Evolutionary conservation across 2,329 filamentous ascomycete genomes (phyloP), one percentile per base, ranked within the genome.

Genomic region (Fusarium nodosum): DNA sequence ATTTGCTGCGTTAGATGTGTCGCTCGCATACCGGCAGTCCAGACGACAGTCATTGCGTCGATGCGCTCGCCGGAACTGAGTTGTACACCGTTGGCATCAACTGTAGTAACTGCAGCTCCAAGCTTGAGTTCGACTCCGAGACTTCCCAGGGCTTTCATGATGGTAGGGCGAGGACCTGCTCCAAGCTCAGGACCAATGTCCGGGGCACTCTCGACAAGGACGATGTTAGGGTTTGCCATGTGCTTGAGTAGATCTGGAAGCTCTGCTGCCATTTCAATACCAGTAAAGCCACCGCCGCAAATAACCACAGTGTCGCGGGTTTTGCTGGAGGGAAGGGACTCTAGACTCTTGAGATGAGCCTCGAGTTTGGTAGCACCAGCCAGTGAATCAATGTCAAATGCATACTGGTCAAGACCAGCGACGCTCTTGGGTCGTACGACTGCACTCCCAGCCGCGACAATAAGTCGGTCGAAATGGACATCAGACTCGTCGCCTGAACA

Each of bases 21-120:
- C 2, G 79, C 79, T 16, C 58, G 58, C 33, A 81, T 66, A 0
- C 80, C 79, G 0, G 77, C 80, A 1, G 80, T 81, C 79, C 80
- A 82, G 8, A 82, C 64, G 1, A 73, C 72, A 0, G 79, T 82
- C 16, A 71, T 57, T 1, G 79, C 66, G 10, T 74, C 67, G 42
- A 82, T 81, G 11, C 51, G 68, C 53, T 81, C 78, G 2, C 78
- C 79, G 1, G 71, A 74, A 3, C 64, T 53, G 3, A 78, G 66
- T 0, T 56, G 73, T 0, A 81, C 70, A 1, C 77, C 71, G 0
- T 67, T 50, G 0, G 56, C n/a, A 28, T 77, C 73, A 26, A 82
- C 50, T 5, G 66, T 26, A 3, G 63, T 50, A 1, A 81, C 72
- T 4, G 68, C 61, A 6, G 71, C 54, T 7, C 73, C 74, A 15